Evolutionary conservation across 1,139 yeast genomes (phyloP), one percentile per base, ranked within the genome.

Genomic region (Chernovozyma aurita): DNA sequence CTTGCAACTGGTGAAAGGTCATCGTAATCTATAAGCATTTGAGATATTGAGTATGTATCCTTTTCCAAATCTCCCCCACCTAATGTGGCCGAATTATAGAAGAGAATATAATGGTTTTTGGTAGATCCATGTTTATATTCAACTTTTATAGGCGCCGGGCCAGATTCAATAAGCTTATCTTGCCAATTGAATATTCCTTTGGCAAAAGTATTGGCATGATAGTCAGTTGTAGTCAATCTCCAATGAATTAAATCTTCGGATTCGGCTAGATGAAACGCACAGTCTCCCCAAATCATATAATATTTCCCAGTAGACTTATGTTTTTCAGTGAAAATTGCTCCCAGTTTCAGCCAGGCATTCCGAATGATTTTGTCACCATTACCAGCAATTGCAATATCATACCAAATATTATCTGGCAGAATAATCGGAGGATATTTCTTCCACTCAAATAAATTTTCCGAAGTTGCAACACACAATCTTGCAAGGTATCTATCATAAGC

Each of bases 271-370:
- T 65, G 61, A 39, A 68, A 56, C 18, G 61, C 59, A 15, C 62
- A 55, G 44, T 69, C 74, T 9, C 74, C 74, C 69, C 70, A 69
- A 25, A 69, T 56, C 74, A 69, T 69, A 42, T 65, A 65, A 45
- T 63, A 68, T 32, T 57, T 55, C 4, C 70, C 70, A 42, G 65
- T 67, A 21, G 43, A 44, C 34, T 39, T 29, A 31, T 52, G 49
- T 31, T 41, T 51, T 34, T 66, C 66, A n/a, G 58, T 59, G 45
- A 69, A 65, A 0, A 69, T 48, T 2, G 73, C 73, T 1, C 73
- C 74, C 4, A 68, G 61, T 43, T 69, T 69, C 67, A 63, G 68
- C 74, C 74, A 68, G 18, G 55, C 59, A 24, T 50, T 41, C 15
- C 71, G 44, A 15, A 65, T 57, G n/a, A 27, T 34, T 21, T 46